These are phyloP conservation scores for Trametes meyenii DNA, from an alignment of 768 basidiomycete genomes.

Conservation along the genomic window DNA sequence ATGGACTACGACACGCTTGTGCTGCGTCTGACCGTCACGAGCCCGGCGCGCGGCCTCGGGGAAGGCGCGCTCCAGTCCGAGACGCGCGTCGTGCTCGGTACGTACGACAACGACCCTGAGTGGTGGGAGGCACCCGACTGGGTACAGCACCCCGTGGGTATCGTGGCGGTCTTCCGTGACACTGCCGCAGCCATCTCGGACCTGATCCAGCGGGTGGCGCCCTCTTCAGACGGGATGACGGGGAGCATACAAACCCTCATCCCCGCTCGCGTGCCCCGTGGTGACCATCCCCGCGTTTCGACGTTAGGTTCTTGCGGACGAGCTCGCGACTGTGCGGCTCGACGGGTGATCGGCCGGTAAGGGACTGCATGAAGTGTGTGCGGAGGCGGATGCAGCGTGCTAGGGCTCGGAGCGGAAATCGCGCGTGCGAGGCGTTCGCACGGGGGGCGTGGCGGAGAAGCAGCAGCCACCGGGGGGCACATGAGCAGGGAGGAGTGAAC, in stretches of 20 bases:
- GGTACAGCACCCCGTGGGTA: slow-evolving; percentile 6
- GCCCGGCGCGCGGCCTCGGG: neutral
- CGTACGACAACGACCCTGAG: slow-evolving; percentile 12
- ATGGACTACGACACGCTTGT: slow-evolving; percentile 18
- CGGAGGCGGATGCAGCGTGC: neutral
- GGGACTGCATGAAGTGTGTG: neutral
- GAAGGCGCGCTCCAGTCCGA: slow-evolving; percentile 2
- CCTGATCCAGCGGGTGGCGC: slow-evolving; percentile 3
- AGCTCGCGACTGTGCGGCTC: slow-evolving; percentile 1
- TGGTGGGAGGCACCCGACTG: slow-evolving; percentile 18
- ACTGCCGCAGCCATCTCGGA: slow-evolving; percentile 4
- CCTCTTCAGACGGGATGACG: slow-evolving; percentile 1
- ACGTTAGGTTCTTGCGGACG: neutral
- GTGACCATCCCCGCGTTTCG: neutral
- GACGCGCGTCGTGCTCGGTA: slow-evolving; percentile 9
- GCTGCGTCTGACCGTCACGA: slow-evolving; percentile 18
- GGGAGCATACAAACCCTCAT: neutral
- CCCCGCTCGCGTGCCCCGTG: neutral
- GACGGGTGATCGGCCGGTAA: neutral
- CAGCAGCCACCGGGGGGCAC: slow-evolving; percentile 14
- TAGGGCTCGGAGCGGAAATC: neutral
- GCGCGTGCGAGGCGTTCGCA: slow-evolving; percentile 2
- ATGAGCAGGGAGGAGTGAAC: slow-evolving; percentile 13
- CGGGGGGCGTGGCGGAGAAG: slow-evolving; percentile 21
- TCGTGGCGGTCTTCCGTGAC: slow-evolving; percentile 17